Percentiles rank a stretch among this genome's conserved stretches.
Conservation (phyloP, 2,329 filamentous ascomycete species). For the Teratosphaeria epicoccoides region DNA sequence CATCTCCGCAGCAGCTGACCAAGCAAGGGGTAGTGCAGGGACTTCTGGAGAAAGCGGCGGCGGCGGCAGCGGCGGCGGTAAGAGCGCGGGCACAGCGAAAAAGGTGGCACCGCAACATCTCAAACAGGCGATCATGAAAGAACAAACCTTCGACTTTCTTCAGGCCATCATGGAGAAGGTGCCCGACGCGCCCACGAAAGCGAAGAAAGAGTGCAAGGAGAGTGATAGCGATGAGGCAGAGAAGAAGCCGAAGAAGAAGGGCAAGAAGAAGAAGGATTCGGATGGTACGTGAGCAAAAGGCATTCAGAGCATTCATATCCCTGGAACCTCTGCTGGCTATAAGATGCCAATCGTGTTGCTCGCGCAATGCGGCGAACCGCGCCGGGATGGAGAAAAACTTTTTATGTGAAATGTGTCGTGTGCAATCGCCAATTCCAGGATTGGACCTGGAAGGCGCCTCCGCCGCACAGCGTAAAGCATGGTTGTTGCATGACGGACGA, state of each 20-base stretch:
- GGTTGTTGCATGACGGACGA: no score
- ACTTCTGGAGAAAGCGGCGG: constrained; percentile 8
- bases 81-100: constrained; percentile 46
- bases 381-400: no score
- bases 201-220: constrained; percentile 21
- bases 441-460: no score
- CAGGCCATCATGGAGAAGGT: constrained; percentile 83
- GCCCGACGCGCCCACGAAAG: constrained; percentile 50
- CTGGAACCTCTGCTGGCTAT: background rate
- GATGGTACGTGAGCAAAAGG: constrained; percentile 12
- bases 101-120: constrained; percentile 83
- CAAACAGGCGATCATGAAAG: constrained; percentile 77
- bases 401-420: no score
- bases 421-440: no score
- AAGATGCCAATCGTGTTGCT: background rate
- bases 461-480: no score
- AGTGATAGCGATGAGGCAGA: constrained; percentile 21
- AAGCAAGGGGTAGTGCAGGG: constrained; percentile 47
- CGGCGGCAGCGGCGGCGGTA: constrained; percentile 10
- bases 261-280: constrained; percentile 21
- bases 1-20: constrained; percentile 75
- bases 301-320: no score
- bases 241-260: constrained; percentile 15
- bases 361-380: no score
- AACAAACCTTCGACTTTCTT: constrained; percentile 91